Evolutionary conservation across 371 early-diverging fungal species (phyloP), one percentile per base, ranked within the genome.

Genomic region (Mortierella sp.): DNA sequence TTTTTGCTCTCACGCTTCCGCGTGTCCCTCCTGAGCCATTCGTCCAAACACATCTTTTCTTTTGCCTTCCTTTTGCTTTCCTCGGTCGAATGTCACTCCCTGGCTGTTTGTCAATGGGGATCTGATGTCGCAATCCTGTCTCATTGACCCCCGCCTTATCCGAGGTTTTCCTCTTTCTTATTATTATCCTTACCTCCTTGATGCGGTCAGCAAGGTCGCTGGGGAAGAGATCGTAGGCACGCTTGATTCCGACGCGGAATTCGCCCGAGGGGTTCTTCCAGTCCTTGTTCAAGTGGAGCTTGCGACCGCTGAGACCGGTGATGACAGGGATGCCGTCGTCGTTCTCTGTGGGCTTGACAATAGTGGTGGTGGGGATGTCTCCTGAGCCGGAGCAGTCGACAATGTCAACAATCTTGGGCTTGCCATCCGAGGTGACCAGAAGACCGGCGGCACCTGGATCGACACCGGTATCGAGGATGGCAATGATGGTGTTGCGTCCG

Each of bases 361-460:
- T 88, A 12, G 89, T 92, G 21, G 91, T 90, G 35, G 93, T 93
- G 32, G 89, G 86, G 21, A 96, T 95, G 84, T 96, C 96, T 78
- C 97, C 97, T 81, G 86, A 79, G 54, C 98, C 98, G 14, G 98
- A 97, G 90, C 98, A 98, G 90, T 98, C 99, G 58, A 99, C 93
- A 75, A 96, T 93, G 87, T 98, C 97, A 54, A 97, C 89, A 49
- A 98, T 89, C 89, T 99, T 98, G 73, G 95, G 96, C 82, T 93
- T 93, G 65, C 97, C 98, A 74, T 97, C 96, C 12, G 95, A 94
- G 8, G 98, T 98, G 14, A 93, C 89, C 89, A 93, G 95, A 82
- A 96, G 91, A 73, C 96, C 98, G 58, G 94, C 91, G 55, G 98
- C 97, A 51, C 94, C 96, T 46, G 98, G 98, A 88, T 97, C 98